phyloP scores from a whole-genome alignment of 164 flowering plant genomes.

The Akebia trifoliata region DNA sequence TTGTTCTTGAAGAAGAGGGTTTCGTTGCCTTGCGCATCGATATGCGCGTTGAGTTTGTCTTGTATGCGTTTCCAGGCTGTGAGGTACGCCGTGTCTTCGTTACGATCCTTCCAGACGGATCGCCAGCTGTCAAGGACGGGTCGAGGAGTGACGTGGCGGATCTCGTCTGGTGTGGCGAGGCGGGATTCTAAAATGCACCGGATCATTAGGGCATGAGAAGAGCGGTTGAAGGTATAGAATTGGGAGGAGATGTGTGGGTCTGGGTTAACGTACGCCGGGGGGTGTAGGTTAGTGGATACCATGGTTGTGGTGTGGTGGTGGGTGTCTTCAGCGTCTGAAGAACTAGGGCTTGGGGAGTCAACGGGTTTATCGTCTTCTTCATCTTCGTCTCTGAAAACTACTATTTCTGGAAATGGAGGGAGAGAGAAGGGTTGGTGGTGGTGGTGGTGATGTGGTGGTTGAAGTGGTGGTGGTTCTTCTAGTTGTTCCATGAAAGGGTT shows the following conservation, averaged over 20 bases:
- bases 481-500: neutral
- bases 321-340: conserved; percentile 30
- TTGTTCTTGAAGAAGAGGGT: conserved; percentile 81
- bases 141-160: conserved; percentile 65
- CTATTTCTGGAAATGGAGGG: conserved; percentile 37
- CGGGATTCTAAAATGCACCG: conserved; percentile 62
- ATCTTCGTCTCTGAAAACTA: conserved; percentile 41
- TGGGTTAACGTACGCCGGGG: conserved; percentile 43
- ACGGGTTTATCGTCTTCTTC: conserved; percentile 22
- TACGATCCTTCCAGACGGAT: conserved; percentile 95
- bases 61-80: conserved; percentile 99
- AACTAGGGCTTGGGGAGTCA: conserved; percentile 27
- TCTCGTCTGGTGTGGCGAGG: conserved; percentile 69
- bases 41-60: conserved; percentile 72
- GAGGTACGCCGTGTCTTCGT: conserved; percentile 88
- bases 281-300: conserved; percentile 8
- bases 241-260: conserved; percentile 87
- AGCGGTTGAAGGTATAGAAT: conserved; percentile 85
- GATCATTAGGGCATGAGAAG: conserved; percentile 82
- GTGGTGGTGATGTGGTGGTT: neutral
- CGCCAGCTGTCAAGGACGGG: conserved; percentile 84
- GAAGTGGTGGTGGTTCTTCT: conserved; percentile 13
- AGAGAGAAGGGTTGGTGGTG: conserved; percentile 22
- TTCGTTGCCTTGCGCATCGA: conserved; percentile 45
- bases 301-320: conserved; percentile 3